Percentiles rank a stretch among this genome's conserved stretches.
phyloP scores from a whole-genome alignment of 371 early-diverging fungal genomes.

The Mortierella sp. region DNA sequence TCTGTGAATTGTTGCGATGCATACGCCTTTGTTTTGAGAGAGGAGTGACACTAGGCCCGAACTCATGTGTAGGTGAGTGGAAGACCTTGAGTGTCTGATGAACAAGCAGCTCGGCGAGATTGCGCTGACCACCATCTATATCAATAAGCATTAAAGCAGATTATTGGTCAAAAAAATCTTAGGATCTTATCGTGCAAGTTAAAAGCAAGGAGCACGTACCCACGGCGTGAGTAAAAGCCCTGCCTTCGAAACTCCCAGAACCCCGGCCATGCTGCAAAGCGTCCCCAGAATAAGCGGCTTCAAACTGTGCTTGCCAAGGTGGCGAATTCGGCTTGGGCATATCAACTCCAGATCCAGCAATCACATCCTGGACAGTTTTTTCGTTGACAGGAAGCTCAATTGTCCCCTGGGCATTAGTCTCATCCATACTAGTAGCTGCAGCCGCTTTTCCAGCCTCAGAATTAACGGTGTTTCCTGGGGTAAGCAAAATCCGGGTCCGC shows the following conservation, averaged over 20 bases:
- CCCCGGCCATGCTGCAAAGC: slow-evolving; percentile 13
- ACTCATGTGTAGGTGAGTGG: slow-evolving; percentile 52
- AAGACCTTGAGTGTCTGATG: slow-evolving; percentile 51
- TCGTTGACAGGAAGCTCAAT: slow-evolving; percentile 56
- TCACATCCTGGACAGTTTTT: slow-evolving; percentile 50
- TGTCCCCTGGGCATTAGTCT: slow-evolving; percentile 54
- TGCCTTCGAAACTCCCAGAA: slow-evolving; percentile 19
- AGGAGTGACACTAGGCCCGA: slow-evolving; percentile 33
- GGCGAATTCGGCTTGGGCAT: slow-evolving; percentile 41
- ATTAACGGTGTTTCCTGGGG: slow-evolving; percentile 42
- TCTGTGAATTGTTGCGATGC: slow-evolving; percentile 39
- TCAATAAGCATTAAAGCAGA: slow-evolving; percentile 3
- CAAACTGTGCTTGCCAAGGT: slow-evolving; percentile 43
- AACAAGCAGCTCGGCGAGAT: slow-evolving; percentile 32
- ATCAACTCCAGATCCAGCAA: slow-evolving; percentile 47
- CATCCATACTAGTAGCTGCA: slow-evolving; percentile 59
- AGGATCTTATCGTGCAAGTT: background rate
- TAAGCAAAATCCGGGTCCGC: slow-evolving; percentile 40
- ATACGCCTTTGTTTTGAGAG: slow-evolving; percentile 40
- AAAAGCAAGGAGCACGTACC: slow-evolving; percentile 13
- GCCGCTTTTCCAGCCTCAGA: slow-evolving; percentile 59
- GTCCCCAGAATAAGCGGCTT: slow-evolving; percentile 17
- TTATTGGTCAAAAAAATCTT: no score
- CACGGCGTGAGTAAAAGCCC: slow-evolving; percentile 28
- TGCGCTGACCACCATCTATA: slow-evolving; percentile 51